Base-by-base conservation (phyloP, 768 basidiomycete species). In the Ramaria sp. region DNA sequence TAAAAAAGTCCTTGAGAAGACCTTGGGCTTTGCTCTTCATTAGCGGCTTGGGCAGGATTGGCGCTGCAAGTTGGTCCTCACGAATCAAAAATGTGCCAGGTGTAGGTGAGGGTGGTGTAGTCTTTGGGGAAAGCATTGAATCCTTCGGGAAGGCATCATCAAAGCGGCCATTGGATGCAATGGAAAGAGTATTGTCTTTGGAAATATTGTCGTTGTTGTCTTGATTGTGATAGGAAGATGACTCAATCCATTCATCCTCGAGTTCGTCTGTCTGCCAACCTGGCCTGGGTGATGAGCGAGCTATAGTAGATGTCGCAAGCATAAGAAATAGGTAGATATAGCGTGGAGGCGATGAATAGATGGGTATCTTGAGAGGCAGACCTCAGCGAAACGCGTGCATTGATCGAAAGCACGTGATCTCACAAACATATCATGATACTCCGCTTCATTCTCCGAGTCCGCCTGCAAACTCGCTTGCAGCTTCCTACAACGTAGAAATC, bases 221-320 rank as follows among this genome's bases (percentile, higher is more conserved):
- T 15, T 25, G 52, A 18, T 9, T 44, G 37, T 58, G 22, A 34
- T 39, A 44, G 34, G 51, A 39, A 24, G 58, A 48, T 12, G 41
- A 70, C 39, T 91, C 88, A 56, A 88, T 73, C 92, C 92, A 96
- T 72, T 94, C 92, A 61, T 94, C 91, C 56, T 81, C 83, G 6
- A 96, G 78, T 64, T 94, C 92, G 52, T 88, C 87, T 0, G 89
- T 90, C 65, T 88, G 83, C 88, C 88, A 91, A 48, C 77, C 88
- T 20, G 88, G 88, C 43, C 68, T 70, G 20, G 52, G 18, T 5
- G 44, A 34, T 18, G 48, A 41, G 22, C 37, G 27, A 22, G 20
- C 16, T 20, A 39, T 30, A 8, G 41, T 25, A 52, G 48, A 42
- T 10, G 55, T 36, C 16, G 53, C 48, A 50, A 50, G 48, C 48